phyloP scores from a whole-genome alignment of 2,329 filamentous ascomycete genomes.

The Fusarium illudens region DNA sequence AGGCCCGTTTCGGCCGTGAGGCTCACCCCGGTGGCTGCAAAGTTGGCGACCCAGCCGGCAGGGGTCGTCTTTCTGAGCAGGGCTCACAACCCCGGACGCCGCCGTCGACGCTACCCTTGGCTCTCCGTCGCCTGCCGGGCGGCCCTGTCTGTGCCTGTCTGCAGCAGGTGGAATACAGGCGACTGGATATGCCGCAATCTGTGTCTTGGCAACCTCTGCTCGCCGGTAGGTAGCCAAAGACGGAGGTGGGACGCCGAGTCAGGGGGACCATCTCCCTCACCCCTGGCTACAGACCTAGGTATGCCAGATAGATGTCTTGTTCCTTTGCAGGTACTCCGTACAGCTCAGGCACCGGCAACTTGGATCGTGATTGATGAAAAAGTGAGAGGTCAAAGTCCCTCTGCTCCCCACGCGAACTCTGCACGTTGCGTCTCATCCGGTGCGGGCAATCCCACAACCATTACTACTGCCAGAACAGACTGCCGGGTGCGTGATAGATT shows the following conservation, averaged over 20 bases:
- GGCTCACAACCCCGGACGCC: neutral
- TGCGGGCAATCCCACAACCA: neutral
- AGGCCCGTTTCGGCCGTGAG: neutral
- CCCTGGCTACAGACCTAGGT: neutral
- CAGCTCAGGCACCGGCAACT: neutral
- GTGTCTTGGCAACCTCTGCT: neutral
- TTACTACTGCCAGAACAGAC: neutral
- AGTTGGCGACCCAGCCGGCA: neutral
- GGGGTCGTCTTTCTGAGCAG: neutral
- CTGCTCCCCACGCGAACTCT: neutral
- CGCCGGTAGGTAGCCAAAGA: neutral
- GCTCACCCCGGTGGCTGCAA: conserved; percentile 1
- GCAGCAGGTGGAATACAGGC: neutral
- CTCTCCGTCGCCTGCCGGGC: neutral
- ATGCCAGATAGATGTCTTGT: neutral
- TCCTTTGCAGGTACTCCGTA: neutral
- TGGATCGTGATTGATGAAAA: conserved; percentile 2
- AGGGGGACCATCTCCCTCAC: neutral
- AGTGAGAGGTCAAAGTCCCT: neutral
- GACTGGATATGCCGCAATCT: neutral
- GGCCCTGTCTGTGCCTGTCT: neutral
- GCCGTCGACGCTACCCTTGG: neutral
- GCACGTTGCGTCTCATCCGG: conserved; percentile 1
- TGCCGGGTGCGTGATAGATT: neutral
- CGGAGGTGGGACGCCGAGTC: neutral